A percentile compares a stretch with the other conserved stretches of the same genome.
Evolutionary conservation across 108 stramenopile species (phyloP).

Genomic region (Pseudonitzschia pungens): DNA sequence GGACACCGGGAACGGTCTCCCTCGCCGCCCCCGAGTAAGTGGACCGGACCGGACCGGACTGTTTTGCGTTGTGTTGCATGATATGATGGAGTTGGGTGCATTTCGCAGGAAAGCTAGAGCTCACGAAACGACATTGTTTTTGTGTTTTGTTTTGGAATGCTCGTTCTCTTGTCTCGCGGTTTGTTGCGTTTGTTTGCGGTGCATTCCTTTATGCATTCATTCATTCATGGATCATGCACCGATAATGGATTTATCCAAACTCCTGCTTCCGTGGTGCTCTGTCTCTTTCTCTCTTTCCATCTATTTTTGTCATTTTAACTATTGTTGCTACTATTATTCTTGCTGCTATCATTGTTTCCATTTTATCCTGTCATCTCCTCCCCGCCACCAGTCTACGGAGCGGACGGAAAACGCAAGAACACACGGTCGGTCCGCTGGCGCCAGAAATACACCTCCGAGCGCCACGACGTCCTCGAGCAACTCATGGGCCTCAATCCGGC

Average conservation of each 20-base stretch:
- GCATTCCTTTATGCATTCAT: too few species aligned
- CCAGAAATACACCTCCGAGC: slow-evolving; percentile 81
- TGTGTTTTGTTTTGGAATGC: too few species aligned
- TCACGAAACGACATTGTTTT: too few species aligned
- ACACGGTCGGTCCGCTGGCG: slow-evolving; percentile 95
- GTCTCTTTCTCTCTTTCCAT: too few species aligned
- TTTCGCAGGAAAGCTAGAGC: too few species aligned
- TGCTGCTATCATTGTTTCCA: background rate
- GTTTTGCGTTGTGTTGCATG: background rate
- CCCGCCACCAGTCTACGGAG: slow-evolving; percentile 69
- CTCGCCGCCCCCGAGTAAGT: slow-evolving; percentile 80
- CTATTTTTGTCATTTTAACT: background rate
- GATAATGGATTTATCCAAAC: too few species aligned
- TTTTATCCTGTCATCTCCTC: background rate
- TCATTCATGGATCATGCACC: too few species aligned
- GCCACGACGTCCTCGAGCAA: slow-evolving; percentile 81
- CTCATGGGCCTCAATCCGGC: slow-evolving; percentile 81
- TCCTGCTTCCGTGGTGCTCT: too few species aligned
- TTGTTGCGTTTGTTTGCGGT: too few species aligned
- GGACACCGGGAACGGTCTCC: slow-evolving; percentile 84
- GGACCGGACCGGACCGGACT: too few species aligned
- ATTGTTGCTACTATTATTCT: background rate
- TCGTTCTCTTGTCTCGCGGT: too few species aligned
- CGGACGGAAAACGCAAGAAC: slow-evolving; percentile 93
- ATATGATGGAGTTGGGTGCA: too few species aligned